Evolutionary conservation across 1,284 basidiomycete species (phyloP), one percentile per base, ranked within the genome.

Genomic region (Butyriboletus appendiculatus): DNA sequence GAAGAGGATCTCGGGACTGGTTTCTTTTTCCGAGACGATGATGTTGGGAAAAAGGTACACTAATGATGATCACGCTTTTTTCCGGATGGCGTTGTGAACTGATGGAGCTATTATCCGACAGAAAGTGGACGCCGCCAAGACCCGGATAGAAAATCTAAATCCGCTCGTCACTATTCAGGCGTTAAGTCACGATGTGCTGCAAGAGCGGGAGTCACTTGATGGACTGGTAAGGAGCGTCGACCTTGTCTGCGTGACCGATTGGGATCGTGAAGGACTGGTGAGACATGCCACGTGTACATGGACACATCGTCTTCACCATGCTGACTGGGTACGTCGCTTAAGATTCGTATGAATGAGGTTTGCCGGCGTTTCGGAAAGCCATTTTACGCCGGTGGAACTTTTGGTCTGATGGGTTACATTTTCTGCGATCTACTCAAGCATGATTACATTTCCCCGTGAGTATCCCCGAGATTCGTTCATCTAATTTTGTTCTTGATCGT

Each of bases 1-100:
- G 81, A 84, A 64, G 87, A 92, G 66, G 96, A 98, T 74, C 81
- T 99, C 22, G 93, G 93, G 11, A 84, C 90, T 8, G 92, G 94
- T 12, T 98, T 98, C 79, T 91, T 99, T 73, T 96, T 93, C 74
- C 81, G 94, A 65, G 93, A 97, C 66, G 86, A 89, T 57, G 96
- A 98, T 64, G 85, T 98, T 34, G 96, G 94, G 46, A 82, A 82
- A 71, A 89, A 90, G 79, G 94, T 94, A 67, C 68, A 73, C 55
- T 33, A 24, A 48, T 24, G 4, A 38, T 37, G 33, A 43, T 32
- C 37, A 4, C 42, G 53, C 16, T 54, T 61, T 55, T 45, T 45
- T 49, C 50, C 70, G 74, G 70, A 68, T 65, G 73, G 75, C 26
- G 69, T 57, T 18, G 22, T 35, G 30, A 12, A 71, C 73, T 74